Conservation (phyloP, 2,329 filamentous ascomycete genomes). For the Furcasterigmium sp. region DNA sequence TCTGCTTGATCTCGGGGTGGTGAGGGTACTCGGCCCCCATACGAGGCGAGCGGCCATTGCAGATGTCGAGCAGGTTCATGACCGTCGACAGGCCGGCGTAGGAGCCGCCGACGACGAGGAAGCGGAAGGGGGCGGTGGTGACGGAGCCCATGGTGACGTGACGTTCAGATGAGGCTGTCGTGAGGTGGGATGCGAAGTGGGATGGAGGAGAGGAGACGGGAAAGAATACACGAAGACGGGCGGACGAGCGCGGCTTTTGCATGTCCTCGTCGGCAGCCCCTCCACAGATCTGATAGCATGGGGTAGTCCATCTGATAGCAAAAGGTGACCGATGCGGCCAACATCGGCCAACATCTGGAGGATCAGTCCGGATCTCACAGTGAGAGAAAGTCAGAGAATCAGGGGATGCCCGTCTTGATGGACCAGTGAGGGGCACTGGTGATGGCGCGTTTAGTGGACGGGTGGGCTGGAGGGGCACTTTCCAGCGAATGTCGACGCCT, state of each 20-base stretch:
- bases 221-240: not conserved
- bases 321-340: no score
- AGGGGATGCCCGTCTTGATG: not conserved
- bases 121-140: constrained; percentile 35
- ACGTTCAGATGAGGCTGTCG: not conserved
- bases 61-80: constrained; percentile 63
- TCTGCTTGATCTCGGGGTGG: constrained; percentile 34
- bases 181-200: constrained; percentile 4
- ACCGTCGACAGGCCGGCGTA: constrained; percentile 66
- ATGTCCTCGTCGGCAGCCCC: not conserved
- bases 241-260: not conserved
- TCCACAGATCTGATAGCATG: no score
- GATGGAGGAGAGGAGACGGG: constrained; percentile 2
- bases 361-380: not conserved
- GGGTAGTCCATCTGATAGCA: not conserved
- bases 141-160: constrained; percentile 12
- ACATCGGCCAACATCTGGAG: not conserved
- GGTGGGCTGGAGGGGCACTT: not conserved
- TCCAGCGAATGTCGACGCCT: not conserved
- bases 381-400: no score
- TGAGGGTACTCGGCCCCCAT: constrained; percentile 30
- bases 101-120: constrained; percentile 66
- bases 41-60: constrained; percentile 49
- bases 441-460: not conserved
- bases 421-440: not conserved